Base-by-base conservation (phyloP, 768 basidiomycete species). In the Mycena galopus region DNA sequence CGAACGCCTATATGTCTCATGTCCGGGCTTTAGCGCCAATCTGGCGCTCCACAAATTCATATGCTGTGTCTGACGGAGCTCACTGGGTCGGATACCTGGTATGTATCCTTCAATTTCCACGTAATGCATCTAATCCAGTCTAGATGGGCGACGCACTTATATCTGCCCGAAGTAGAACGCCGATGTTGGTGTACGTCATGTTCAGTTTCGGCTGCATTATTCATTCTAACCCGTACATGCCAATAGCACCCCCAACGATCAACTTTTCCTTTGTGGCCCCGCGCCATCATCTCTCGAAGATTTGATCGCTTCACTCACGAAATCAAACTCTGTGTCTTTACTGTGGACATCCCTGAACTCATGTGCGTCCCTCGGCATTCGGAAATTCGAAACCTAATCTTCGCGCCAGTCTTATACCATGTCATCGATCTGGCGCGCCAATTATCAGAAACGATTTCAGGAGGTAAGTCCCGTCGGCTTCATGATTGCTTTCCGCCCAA, bases 91-190 rank as follows among this genome's bases (percentile, higher is more conserved):
- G 37, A 4, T 66, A 47, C 21, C 23, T 72, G 3, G 57, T 64
- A 25, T 8, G 70, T 66, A 29, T 4, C 30, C 9, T 25, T 3
- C 17, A 25, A 3, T 10, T 29, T 37, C 21, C 11, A 10, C 5
- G 8, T 4, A 35, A 21, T 35, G 9, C 16, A 19, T 59, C 12
- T 30, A 25, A 61, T 37, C 1, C 42, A 21, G 10, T 17, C 14
- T 21, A 72, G 71, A 67, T 73, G 72, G 39, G 25, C 4, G 72
- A 73, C 55, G 66, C 61, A 5, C 37, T 73, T 10, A 19, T 59
- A 6, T 56, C 72, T n/a, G 47, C 72, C 9, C n/a, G 44, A 12
- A 64, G 27, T 35, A 25, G 72, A 29, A 72, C 35, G n/a, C 51
- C 66, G 1, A n/a, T 64, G 23, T 12, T 72, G 17, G 27, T 68